phyloP scores from a whole-genome alignment of 73 alveolate genomes.

The Paramecium primaurelia region DNA sequence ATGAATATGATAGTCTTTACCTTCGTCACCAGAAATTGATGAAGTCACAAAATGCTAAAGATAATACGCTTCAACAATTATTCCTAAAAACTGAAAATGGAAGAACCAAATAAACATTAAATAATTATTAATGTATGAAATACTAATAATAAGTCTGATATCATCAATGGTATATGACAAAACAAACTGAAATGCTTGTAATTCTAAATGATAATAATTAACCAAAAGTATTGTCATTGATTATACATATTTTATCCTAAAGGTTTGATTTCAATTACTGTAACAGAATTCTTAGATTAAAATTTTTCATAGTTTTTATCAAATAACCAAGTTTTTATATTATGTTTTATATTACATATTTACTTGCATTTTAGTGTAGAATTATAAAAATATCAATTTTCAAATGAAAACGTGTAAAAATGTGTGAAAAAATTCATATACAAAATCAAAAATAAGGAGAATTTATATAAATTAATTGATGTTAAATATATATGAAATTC shows the following conservation, averaged over 20 bases:
- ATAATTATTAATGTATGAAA: neutral
- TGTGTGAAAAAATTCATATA: too few relatives aligned
- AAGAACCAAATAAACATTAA: neutral
- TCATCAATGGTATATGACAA: neutral
- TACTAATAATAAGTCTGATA: neutral
- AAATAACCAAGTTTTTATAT: neutral
- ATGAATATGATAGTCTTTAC: neutral
- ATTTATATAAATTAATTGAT: too few relatives aligned
- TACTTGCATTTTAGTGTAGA: too few relatives aligned
- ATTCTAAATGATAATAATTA: neutral
- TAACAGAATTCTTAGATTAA: neutral
- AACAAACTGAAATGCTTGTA: neutral
- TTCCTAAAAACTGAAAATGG: neutral
- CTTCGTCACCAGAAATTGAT: neutral
- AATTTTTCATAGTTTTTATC: too few relatives aligned
- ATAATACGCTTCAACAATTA: neutral
- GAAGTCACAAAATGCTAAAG: neutral
- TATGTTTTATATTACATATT: too few relatives aligned
- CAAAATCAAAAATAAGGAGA: too few relatives aligned
- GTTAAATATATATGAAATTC: too few relatives aligned
- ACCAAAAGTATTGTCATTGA: neutral
- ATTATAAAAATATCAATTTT: too few relatives aligned
- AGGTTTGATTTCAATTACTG: neutral
- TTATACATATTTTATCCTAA: neutral
- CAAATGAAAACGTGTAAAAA: too few relatives aligned